Percentiles rank a stretch among this genome's conserved stretches.
phyloP scores from a whole-genome alignment of 768 basidiomycete genomes.

The Boletus rex-veris region DNA sequence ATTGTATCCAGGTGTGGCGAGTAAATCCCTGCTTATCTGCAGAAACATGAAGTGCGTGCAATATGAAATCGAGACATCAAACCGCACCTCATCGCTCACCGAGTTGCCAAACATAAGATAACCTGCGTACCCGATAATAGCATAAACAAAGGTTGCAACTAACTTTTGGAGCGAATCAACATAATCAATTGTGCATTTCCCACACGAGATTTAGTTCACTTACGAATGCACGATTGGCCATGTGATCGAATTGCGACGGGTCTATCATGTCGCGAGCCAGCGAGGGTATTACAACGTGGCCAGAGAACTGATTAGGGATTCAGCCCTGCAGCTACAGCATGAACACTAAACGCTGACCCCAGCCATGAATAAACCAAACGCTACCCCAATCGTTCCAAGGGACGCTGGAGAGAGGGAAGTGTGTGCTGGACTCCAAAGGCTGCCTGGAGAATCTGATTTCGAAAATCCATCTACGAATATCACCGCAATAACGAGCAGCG shows the following conservation, averaged over 20 bases:
- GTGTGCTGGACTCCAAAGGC: slow-evolving; percentile 69
- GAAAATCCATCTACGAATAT: slow-evolving; percentile 80
- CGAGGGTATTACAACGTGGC: slow-evolving; percentile 90
- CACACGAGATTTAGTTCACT: slow-evolving; percentile 25
- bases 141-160: slow-evolving; percentile 59
- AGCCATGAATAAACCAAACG: slow-evolving; percentile 90
- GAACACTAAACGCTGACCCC: slow-evolving; percentile 50
- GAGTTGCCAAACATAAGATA: slow-evolving; percentile 87
- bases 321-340: neutral
- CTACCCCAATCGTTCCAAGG: slow-evolving; percentile 62
- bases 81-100: slow-evolving; percentile 75
- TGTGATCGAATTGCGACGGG: slow-evolving; percentile 72
- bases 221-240: slow-evolving; percentile 87
- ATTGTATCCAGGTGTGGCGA: slow-evolving; percentile 71
- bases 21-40: slow-evolving; percentile 81
- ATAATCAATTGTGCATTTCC: neutral
- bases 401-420: slow-evolving; percentile 58
- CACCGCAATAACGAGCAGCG: slow-evolving; percentile 68
- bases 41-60: neutral
- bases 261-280: slow-evolving; percentile 87
- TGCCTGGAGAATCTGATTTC: slow-evolving; percentile 72
- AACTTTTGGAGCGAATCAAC: slow-evolving; percentile 35
- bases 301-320: slow-evolving; percentile 59
- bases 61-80: neutral
- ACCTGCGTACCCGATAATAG: slow-evolving; percentile 73